Conservation (phyloP, 495 filamentous ascomycete genomes). For the Lasiosphaeris hirsuta region DNA sequence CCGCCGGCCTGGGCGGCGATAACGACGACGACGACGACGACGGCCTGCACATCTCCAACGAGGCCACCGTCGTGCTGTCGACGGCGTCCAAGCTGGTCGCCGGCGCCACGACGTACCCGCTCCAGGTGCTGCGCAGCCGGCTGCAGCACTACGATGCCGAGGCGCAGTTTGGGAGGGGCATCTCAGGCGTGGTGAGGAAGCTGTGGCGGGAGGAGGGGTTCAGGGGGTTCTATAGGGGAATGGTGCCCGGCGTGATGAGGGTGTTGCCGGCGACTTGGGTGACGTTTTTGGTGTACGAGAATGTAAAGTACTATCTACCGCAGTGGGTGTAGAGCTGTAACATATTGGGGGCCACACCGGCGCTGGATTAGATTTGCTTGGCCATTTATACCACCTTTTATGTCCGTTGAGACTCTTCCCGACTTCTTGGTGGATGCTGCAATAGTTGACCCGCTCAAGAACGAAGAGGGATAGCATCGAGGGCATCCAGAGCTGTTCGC, state of each 20-base stretch:
- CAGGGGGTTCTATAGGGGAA: constrained; percentile 86
- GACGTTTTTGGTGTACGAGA: constrained; percentile 98
- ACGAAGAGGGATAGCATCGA: too few species aligned
- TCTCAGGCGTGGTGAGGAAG: constrained; percentile 65
- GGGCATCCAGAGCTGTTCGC: too few species aligned
- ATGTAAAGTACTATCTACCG: constrained; percentile 69
- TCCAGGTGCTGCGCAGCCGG: constrained; percentile 83
- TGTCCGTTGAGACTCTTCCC: too few species aligned
- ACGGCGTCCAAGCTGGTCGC: constrained; percentile 84
- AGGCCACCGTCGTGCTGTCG: constrained; percentile 74
- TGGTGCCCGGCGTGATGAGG: constrained; percentile 80
- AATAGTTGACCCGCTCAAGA: too few species aligned
- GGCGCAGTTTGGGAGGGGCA: constrained; percentile 61
- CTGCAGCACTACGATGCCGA: constrained; percentile 85
- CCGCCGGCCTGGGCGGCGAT: too few species aligned
- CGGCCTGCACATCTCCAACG: constrained; percentile 56
- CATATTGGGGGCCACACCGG: background rate
- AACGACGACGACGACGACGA: constrained; percentile 19
- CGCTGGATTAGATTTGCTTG: background rate
- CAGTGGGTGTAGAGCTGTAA: constrained; percentile 21
- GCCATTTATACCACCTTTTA: too few species aligned
- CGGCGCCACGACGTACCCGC: constrained; percentile 83
- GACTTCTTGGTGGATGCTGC: too few species aligned
- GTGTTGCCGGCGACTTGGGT: constrained; percentile 94
- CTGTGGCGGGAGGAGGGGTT: constrained; percentile 77